Base-by-base conservation (phyloP, 2,329 filamentous ascomycete species). In the Cladophialophora exuberans region DNA sequence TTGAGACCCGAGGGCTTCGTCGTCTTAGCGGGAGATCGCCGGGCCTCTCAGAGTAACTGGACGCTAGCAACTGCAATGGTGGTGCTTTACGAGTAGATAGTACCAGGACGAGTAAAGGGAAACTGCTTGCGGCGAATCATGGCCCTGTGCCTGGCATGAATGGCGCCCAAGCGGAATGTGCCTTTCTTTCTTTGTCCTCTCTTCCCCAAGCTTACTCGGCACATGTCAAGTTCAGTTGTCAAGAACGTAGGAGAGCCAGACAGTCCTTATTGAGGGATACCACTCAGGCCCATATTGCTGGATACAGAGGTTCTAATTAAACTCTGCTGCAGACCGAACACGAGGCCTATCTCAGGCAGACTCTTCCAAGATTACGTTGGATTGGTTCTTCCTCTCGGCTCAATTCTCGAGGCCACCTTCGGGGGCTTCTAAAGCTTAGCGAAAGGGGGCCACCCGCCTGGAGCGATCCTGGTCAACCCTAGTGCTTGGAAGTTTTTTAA, bases 51-150 rank as follows among this genome's bases (percentile, higher is more conserved):
- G n/a, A n/a, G n/a, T n/a, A n/a, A n/a, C n/a, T n/a, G n/a, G n/a
- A n/a, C n/a, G n/a, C n/a, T n/a, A n/a, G n/a, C n/a, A n/a, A n/a
- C n/a, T n/a, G n/a, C n/a, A n/a, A n/a, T n/a, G n/a, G n/a, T n/a
- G n/a, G n/a, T n/a, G n/a, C n/a, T n/a, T n/a, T n/a, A n/a, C n/a
- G n/a, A n/a, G n/a, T n/a, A n/a, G n/a, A n/a, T n/a, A n/a, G n/a
- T n/a, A n/a, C n/a, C n/a, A n/a, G n/a, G n/a, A n/a, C n/a, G n/a
- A n/a, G n/a, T n/a, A n/a, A 39, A 38, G 38, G 33, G 25, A 39
- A 25, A 25, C 46, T 50, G 56, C 46, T 55, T 59, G 56, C 56
- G 47, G 52, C 56, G 52, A 59, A 59, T 59, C 56, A 59, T 26
- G 18, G 35, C 46, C 22, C 46, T 54, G 55, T 58, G 53, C 53